Percentiles rank a stretch among this genome's conserved stretches.
Evolutionary conservation across 164 flowering plant genomes (phyloP).

Genomic region (Vitis riparia): DNA sequence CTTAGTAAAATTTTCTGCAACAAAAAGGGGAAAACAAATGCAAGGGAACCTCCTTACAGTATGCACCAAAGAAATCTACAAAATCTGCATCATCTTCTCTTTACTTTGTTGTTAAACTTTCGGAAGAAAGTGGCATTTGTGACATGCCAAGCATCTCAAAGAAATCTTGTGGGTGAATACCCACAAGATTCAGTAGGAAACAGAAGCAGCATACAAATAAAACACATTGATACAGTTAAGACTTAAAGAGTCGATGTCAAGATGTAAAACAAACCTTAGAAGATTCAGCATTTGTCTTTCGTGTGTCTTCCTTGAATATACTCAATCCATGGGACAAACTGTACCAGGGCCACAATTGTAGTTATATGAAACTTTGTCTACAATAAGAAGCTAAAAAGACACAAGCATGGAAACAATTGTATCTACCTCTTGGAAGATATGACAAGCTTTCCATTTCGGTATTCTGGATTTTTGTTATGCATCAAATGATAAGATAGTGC

Average conservation of each 20-base stretch:
- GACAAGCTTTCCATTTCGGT: slow-evolving; percentile 48
- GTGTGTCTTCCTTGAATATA: slow-evolving; percentile 41
- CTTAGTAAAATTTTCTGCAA: too few relatives aligned
- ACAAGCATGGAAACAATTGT: neutral
- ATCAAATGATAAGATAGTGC: slow-evolving; percentile 42
- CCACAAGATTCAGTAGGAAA: neutral
- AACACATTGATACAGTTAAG: too few relatives aligned
- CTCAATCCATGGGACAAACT: slow-evolving; percentile 53
- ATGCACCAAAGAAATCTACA: too few relatives aligned
- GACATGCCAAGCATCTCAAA: too few relatives aligned
- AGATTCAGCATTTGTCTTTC: slow-evolving; percentile 39
- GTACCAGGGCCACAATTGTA: slow-evolving; percentile 10
- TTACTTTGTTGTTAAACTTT: too few relatives aligned
- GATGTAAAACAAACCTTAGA: slow-evolving; percentile 25
- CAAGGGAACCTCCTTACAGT: too few relatives aligned
- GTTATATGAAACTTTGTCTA: neutral
- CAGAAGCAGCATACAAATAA: too few relatives aligned
- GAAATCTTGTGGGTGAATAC: neutral
- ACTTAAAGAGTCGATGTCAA: too few relatives aligned
- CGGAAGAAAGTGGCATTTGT: too few relatives aligned
- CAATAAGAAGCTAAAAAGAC: too few relatives aligned
- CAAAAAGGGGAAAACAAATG: neutral
- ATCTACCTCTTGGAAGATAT: slow-evolving; percentile 43
- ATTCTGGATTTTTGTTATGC: slow-evolving; percentile 41
- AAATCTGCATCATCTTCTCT: too few relatives aligned